phyloP scores from a whole-genome alignment of 2,329 filamentous ascomycete species.

The Tolypocladium endophyticum region DNA sequence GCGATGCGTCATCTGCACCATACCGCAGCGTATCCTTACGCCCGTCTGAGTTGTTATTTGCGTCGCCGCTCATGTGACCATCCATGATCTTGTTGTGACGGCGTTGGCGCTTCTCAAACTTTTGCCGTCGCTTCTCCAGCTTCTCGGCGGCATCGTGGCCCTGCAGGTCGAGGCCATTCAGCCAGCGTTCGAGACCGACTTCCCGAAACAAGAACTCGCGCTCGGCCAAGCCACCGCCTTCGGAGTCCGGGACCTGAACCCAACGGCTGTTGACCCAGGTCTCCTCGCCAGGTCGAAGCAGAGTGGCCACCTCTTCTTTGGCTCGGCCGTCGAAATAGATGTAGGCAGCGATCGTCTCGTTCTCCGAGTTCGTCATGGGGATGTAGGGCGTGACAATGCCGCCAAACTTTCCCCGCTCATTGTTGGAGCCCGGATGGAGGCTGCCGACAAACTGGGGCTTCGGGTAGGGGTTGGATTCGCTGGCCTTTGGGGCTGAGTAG shows the following conservation, averaged over 20 bases:
- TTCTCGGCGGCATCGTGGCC: slow-evolving; percentile 84
- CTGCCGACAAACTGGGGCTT: slow-evolving; percentile 72
- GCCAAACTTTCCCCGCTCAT: slow-evolving; percentile 34
- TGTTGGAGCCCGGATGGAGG: slow-evolving; percentile 41
- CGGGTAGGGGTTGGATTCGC: slow-evolving; percentile 65
- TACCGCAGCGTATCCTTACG: slow-evolving; percentile 61
- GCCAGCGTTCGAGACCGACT: slow-evolving; percentile 89
- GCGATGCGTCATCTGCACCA: slow-evolving; percentile 63
- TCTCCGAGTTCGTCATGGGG: slow-evolving; percentile 81
- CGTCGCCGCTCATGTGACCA: slow-evolving; percentile 20
- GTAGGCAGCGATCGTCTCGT: slow-evolving; percentile 96
- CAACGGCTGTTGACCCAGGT: slow-evolving; percentile 98
- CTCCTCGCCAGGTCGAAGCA: slow-evolving; percentile 86
- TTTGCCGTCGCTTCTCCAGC: slow-evolving; percentile 78
- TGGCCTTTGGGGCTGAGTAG: slow-evolving; percentile 81
- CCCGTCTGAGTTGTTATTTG: slow-evolving; percentile 31
- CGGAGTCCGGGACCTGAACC: slow-evolving; percentile 85
- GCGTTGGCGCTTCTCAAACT: slow-evolving; percentile 59
- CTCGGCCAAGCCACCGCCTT: slow-evolving; percentile 90
- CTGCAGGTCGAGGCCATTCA: slow-evolving; percentile 92
- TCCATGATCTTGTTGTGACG: slow-evolving; percentile 43
- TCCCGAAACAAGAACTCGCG: slow-evolving; percentile 95
- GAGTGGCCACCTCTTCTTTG: slow-evolving; percentile 94
- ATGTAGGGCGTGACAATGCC: slow-evolving; percentile 73
- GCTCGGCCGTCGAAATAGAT: slow-evolving; percentile 95